Evolutionary conservation across 495 filamentous ascomycete genomes (phyloP).

Genomic region (Daldinia decipiens): DNA sequence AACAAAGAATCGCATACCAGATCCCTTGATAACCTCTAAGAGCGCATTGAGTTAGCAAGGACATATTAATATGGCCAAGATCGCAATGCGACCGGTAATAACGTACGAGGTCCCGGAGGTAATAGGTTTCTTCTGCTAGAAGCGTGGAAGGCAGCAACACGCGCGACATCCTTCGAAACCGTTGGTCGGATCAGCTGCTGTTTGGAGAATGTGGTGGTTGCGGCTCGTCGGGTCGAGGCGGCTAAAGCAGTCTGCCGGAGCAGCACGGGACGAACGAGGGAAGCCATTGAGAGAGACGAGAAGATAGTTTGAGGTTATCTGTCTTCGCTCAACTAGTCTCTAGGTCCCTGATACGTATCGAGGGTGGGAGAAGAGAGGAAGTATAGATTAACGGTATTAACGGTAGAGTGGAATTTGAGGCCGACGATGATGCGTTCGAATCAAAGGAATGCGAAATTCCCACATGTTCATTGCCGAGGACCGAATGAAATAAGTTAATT

Average conservation of each 20-base stretch:
- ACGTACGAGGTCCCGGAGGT: conserved; percentile 73
- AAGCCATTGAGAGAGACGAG: conserved; percentile 57
- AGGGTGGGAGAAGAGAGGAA: not conserved
- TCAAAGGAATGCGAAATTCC: conserved; percentile 4
- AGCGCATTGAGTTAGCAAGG: conserved; percentile 47
- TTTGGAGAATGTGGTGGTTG: conserved; percentile 41
- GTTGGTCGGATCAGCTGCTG: conserved; percentile 49
- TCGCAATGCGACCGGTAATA: conserved; percentile 26
- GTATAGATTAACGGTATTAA: not conserved
- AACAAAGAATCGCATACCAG: conserved; percentile 65
- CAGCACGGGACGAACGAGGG: conserved; percentile 63
- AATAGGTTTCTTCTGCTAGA: conserved; percentile 73
- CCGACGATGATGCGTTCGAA: conserved; percentile 34
- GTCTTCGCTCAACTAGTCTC: conserved; percentile 3
- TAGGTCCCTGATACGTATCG: conserved; percentile 16
- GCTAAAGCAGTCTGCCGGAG: conserved; percentile 60
- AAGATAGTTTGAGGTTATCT: not conserved
- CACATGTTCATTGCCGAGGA: conserved; percentile 33
- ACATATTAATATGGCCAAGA: conserved; percentile 28
- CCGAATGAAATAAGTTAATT: conserved; percentile 29
- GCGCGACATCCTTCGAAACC: conserved; percentile 48
- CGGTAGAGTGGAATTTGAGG: conserved; percentile 10
- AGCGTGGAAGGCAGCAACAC: conserved; percentile 76
- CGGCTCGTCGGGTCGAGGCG: conserved; percentile 49
- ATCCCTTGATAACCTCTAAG: conserved; percentile 79